These are phyloP conservation scores for Tolypocladium amazonense DNA, from an alignment of 2,329 filamentous ascomycete genomes.

Conservation along the genomic window DNA sequence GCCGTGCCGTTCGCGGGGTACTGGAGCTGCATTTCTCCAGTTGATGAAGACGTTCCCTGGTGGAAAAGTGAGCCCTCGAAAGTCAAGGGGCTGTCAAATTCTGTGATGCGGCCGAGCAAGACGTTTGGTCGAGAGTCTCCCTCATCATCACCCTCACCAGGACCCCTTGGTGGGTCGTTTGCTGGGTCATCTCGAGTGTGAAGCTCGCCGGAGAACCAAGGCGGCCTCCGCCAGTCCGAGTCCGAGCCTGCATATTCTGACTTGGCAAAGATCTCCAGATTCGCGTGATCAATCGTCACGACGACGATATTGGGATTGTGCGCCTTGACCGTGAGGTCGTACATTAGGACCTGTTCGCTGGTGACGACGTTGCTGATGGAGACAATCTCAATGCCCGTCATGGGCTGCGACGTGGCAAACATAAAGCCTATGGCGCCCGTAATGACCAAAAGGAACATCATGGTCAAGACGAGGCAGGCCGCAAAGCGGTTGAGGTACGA, in stretches of 20 bases:
- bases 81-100: slow-evolving; percentile 76
- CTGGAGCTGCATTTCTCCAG: slow-evolving; percentile 71
- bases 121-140: slow-evolving; percentile 60
- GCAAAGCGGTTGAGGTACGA: slow-evolving; percentile 64
- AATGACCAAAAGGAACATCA: slow-evolving; percentile 71
- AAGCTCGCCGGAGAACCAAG: slow-evolving; percentile 15
- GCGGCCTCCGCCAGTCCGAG: slow-evolving; percentile 45
- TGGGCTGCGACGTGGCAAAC: slow-evolving; percentile 81
- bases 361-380: slow-evolving; percentile 84
- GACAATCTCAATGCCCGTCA: slow-evolving; percentile 67
- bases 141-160: slow-evolving; percentile 40
- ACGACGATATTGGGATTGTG: slow-evolving; percentile 90
- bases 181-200: slow-evolving; percentile 19
- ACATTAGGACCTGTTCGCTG: slow-evolving; percentile 89
- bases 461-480: slow-evolving; percentile 75
- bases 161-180: slow-evolving; percentile 27
- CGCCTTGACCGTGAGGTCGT: slow-evolving; percentile 79
- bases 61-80: slow-evolving; percentile 89
- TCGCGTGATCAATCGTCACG: slow-evolving; percentile 74
- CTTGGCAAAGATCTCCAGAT: slow-evolving; percentile 90
- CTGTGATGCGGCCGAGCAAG: slow-evolving; percentile 78
- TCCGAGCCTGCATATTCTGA: slow-evolving; percentile 75
- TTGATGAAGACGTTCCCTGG: slow-evolving; percentile 58
- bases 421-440: slow-evolving; percentile 83
- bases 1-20: slow-evolving; percentile 84